phyloP scores from a whole-genome alignment of 139 green algal genomes.

The Chlorella sorokiniana region DNA sequence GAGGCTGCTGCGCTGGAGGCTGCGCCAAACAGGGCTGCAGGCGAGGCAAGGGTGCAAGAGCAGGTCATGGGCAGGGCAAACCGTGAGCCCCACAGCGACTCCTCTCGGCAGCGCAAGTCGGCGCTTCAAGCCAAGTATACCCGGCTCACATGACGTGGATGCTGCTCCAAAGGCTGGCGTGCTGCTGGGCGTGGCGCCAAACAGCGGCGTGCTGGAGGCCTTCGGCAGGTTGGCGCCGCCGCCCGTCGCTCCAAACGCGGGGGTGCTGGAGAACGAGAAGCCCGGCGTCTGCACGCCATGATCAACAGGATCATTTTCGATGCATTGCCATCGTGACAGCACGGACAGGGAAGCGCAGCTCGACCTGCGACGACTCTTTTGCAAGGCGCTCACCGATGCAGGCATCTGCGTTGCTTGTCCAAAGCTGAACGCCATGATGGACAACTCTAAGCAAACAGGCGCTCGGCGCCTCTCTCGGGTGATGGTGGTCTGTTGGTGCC shows the following conservation, averaged over 20 bases:
- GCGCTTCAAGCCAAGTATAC: neutral
- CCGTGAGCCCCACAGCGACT: neutral
- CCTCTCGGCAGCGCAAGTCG: neutral
- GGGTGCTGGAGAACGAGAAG: slow-evolving; percentile 43
- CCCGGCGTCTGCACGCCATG: slow-evolving; percentile 8
- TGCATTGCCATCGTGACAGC: too few species aligned
- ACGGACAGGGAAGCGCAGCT: too few species aligned
- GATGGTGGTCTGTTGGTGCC: too few species aligned
- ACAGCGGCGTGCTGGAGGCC: slow-evolving; percentile 42
- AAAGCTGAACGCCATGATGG: too few species aligned
- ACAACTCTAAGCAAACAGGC: too few species aligned
- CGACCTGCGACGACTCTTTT: too few species aligned
- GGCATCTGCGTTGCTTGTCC: too few species aligned
- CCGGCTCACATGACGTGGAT: neutral
- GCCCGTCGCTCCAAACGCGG: slow-evolving; percentile 26
- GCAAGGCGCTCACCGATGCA: too few species aligned
- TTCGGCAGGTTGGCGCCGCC: slow-evolving; percentile 24
- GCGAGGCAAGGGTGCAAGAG: neutral
- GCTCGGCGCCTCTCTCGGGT: too few species aligned
- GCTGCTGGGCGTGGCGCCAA: slow-evolving; percentile 16
- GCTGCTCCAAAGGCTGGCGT: slow-evolving; percentile 39
- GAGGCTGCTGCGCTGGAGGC: slow-evolving; percentile 1
- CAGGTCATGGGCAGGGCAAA: too few species aligned
- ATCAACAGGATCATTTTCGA: too few species aligned
- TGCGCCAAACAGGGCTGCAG: slow-evolving; percentile 39